Conservation (phyloP, 495 filamentous ascomycete species). For the Poronia punctata region DNA sequence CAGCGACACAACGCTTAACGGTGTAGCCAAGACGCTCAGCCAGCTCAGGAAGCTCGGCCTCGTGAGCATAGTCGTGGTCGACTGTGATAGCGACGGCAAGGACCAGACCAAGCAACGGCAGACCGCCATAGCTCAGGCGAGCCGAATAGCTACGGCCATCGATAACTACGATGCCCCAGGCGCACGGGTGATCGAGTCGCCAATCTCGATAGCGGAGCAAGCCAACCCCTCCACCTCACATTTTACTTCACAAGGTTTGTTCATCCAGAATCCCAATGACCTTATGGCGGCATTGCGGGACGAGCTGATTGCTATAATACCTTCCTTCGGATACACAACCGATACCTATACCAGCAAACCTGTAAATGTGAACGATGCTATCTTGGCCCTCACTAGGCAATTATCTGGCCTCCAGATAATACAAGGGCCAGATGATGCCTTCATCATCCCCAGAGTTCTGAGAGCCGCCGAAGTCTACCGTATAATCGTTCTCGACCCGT, state of each 20-base stretch:
- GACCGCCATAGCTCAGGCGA: constrained; percentile 54
- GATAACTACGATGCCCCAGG: constrained; percentile 57
- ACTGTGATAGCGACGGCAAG: constrained; percentile 43
- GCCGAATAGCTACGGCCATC: constrained; percentile 68
- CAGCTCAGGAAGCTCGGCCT: constrained; percentile 79
- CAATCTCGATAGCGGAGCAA: constrained; percentile 34
- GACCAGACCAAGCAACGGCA: constrained; percentile 19
- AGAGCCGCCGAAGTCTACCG: constrained; percentile 62
- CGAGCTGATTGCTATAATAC: constrained; percentile 72
- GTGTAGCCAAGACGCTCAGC: constrained; percentile 73
- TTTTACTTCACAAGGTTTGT: constrained; percentile 25
- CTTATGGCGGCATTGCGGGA: constrained; percentile 64
- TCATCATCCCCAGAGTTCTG: constrained; percentile 36
- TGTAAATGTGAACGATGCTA: constrained; percentile 57
- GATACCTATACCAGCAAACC: constrained; percentile 48
- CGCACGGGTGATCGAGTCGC: constrained; percentile 62
- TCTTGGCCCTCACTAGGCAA: constrained; percentile 65
- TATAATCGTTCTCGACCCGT: constrained; percentile 80
- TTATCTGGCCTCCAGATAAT: constrained; percentile 54
- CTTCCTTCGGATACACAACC: constrained; percentile 59
- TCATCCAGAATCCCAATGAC: constrained; percentile 42
- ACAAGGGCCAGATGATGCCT: constrained; percentile 35
- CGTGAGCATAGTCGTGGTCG: constrained; percentile 72
- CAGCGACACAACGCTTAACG: constrained; percentile 58
- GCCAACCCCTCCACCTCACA: constrained; percentile 8